Base-by-base conservation (phyloP, 2,329 filamentous ascomycete species). In the Beauveria brongniartii region DNA sequence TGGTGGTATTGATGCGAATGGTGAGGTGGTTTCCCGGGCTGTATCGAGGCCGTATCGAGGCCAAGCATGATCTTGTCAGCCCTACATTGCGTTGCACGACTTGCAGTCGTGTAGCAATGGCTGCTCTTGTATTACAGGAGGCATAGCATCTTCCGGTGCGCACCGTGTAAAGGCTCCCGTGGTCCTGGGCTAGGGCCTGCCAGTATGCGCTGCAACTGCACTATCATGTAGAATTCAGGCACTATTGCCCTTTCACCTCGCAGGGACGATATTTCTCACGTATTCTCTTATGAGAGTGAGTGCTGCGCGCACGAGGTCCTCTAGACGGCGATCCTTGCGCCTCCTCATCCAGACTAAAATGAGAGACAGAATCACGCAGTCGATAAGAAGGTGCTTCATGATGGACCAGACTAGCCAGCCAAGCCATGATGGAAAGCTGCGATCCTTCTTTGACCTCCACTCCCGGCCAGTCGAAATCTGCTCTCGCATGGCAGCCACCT, bases 401-500 rank as follows among this genome's bases (percentile, higher is more conserved):
- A 83, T 71, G 46, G 84, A 74, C 88, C 88, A 92, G 0, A 88
- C 71, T 3, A 88, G 67, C 82, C 91, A 91, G 50, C 83, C 78
- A 1, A 88, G 54, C 90, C 91, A 95, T 1, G 86, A 81, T 54
- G 84, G 80, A 26, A 89, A 73, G 59, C 83, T 87, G 63, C 83
- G 83, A 63, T 84, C 82, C 66, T 82, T 87, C 66, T 83, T 83
- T 20, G 84, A 82, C 64, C 84, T 83, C 76, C 89, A 89, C 65
- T 93, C 84, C 14, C 89, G 81, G 0, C 90, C 86, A 0, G 85
- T 83, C 59, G 91, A 88, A 66, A 97, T 88, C 71, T 97, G 92
- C 74, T 99, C 94, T 41, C 94, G 84, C 64, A 97, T 75, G 0
- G 94, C 94, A 1, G 94, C 92, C 37, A 99, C 85, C 74, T 99